Evolutionary conservation across 1,139 yeast genomes (phyloP), one percentile per base, ranked within the genome.

Genomic region (Schwanniomyces etchellsii): DNA sequence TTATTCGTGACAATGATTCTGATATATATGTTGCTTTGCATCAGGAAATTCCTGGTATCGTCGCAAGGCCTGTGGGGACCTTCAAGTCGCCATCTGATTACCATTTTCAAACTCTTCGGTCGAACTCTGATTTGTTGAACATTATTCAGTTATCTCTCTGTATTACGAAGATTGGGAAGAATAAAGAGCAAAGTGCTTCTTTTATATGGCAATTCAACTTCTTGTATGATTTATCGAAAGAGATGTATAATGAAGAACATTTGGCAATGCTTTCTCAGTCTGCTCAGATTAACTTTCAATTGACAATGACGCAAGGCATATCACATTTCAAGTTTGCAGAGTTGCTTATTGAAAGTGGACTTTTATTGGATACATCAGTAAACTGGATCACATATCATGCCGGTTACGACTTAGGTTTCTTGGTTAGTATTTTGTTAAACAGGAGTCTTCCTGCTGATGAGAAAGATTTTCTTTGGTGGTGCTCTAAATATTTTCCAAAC

Each of bases 41-140:
- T 46, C 89, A 94, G 36, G 96, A 91, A 55, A 88, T 91, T 50
- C 96, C 96, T 0, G 98, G 98, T 0, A 85, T 93, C 20, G 84
- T 91, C 16, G 96, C 96, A 1, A 74, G 98, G 43, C 98, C 98
- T 9, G 85, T 91, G 38, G 98, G 98, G n/a, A 77, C 88, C 7
- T 91, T 91, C 59, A 79, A 86, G 47, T 78, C 93, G 6, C 83
- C 93, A 10, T 74, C 85, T 17, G 98, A 91, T 54, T 91, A 88
- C 56, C 97, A 91, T 56, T 91, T 91, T 53, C 98, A 91, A 57
- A 91, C 97, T 0, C 72, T 91, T 58, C 73, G 98, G 48, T 72
- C 94, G 6, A 91, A 91, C 55, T 85, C 93, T 3, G 98, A 93
- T 56, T 67, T 91, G 34, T 61, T 89, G 40, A 81, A 81, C 43